phyloP scores from a whole-genome alignment of 192 early-diverging fungal genomes.

The Backusella tarrabulga region DNA sequence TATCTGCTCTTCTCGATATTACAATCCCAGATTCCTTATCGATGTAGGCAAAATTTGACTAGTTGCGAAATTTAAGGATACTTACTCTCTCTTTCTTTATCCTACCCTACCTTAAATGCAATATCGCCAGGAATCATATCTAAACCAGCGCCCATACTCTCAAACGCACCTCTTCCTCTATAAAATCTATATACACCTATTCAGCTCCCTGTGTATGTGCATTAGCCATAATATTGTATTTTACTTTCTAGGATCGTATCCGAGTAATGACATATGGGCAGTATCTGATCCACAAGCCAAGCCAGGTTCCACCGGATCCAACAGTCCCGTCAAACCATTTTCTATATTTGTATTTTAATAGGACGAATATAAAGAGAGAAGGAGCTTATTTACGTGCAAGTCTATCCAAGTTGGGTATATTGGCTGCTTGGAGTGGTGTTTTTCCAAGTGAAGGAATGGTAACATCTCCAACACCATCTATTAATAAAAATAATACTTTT shows the following conservation, averaged over 20 bases:
- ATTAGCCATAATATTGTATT: background rate
- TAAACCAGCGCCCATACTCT: constrained; percentile 36
- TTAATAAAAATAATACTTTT: constrained; percentile 28
- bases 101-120: constrained; percentile 28
- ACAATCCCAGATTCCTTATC: constrained; percentile 29
- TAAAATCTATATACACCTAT: constrained; percentile 17
- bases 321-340: constrained; percentile 28
- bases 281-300: constrained; percentile 39
- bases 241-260: constrained; percentile 35
- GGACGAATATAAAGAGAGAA: background rate
- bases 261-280: constrained; percentile 34
- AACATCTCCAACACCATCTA: constrained; percentile 38
- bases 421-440: constrained; percentile 29
- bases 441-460: constrained; percentile 16
- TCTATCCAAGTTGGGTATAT: constrained; percentile 26
- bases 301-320: constrained; percentile 38
- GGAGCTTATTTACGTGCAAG: constrained; percentile 24
- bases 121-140: constrained; percentile 38
- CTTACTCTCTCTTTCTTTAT: background rate
- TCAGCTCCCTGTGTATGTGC: background rate
- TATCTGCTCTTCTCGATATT: constrained; percentile 28
- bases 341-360: constrained; percentile 8
- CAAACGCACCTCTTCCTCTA: constrained; percentile 37
- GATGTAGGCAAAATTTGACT: constrained; percentile 36
- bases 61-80: background rate